Evolutionary conservation across 305 asterid species (phyloP).

Genomic region (Andrographis paniculata): DNA sequence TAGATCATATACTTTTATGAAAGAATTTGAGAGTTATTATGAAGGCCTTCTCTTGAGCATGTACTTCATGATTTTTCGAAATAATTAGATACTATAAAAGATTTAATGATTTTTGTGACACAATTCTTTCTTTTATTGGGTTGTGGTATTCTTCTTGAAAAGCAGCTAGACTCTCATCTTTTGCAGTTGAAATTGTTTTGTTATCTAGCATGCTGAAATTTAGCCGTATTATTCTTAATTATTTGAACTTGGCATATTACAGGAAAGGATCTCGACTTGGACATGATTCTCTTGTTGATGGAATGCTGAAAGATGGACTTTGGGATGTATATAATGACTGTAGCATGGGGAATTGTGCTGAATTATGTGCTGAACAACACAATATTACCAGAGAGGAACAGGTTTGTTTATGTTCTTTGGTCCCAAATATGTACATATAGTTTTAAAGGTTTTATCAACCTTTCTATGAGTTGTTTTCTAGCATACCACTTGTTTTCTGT

Average conservation of each 20-base stretch:
- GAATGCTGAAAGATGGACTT: conserved; percentile 98
- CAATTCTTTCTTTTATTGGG: conserved; percentile 3
- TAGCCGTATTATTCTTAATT: conserved; percentile 1
- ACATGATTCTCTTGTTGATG: conserved; percentile 94
- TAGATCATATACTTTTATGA: background rate
- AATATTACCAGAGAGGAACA: conserved; percentile 81
- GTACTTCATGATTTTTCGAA: conserved; percentile 1
- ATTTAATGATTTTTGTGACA: background rate
- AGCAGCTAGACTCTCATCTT: no score
- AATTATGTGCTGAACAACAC: conserved; percentile 80
- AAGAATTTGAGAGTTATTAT: conserved; percentile 1
- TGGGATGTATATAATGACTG: conserved; percentile 93
- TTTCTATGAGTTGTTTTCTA: background rate
- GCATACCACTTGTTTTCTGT: conserved; percentile 1
- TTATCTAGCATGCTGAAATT: conserved; percentile 6
- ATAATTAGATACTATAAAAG: conserved; percentile 1
- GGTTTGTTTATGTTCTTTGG: conserved; percentile 34
- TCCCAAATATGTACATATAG: conserved; percentile 7
- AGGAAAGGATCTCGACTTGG: conserved; percentile 99
- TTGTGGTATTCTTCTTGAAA: conserved; percentile 3
- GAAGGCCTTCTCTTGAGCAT: background rate
- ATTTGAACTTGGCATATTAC: conserved; percentile 26
- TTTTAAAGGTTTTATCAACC: background rate
- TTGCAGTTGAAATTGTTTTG: no score
- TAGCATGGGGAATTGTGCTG: conserved; percentile 99